Conservation (phyloP, 768 basidiomycete genomes). For the Leccinum fibrillosum region DNA sequence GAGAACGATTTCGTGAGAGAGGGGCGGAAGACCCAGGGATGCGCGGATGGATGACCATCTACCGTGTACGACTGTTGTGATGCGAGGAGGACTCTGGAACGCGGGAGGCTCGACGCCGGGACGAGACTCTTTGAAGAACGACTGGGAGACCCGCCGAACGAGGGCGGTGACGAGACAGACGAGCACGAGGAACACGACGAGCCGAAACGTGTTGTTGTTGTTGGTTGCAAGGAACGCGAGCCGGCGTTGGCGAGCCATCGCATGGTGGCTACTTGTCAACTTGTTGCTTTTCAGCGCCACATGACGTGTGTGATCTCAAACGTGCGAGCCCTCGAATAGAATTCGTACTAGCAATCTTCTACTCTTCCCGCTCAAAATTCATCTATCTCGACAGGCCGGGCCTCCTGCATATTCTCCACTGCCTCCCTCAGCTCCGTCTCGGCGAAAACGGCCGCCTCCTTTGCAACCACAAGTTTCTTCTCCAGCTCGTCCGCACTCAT, state of each 20-base stretch:
- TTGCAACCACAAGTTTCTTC: slow-evolving; percentile 66
- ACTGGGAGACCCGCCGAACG: slow-evolving; percentile 10
- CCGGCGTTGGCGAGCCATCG: slow-evolving; percentile 18
- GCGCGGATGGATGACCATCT: slow-evolving; percentile 32
- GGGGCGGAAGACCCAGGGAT: slow-evolving; percentile 29
- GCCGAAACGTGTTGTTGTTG: slow-evolving; percentile 15
- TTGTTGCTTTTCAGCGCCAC: not conserved
- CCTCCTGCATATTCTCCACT: slow-evolving; percentile 64
- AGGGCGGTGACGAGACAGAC: slow-evolving; percentile 23
- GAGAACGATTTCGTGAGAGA: slow-evolving; percentile 11
- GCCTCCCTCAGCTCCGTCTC: slow-evolving; percentile 73
- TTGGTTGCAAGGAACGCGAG: slow-evolving; percentile 9
- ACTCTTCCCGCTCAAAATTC: slow-evolving; percentile 22
- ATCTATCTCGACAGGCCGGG: slow-evolving; percentile 46
- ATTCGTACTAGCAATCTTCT: not conserved
- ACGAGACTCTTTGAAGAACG: not conserved
- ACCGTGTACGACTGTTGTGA: slow-evolving; percentile 19
- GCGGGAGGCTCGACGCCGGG: slow-evolving; percentile 6
- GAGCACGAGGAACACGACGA: slow-evolving; percentile 20
- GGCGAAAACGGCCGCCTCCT: slow-evolving; percentile 66
- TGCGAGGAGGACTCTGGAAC: not conserved
- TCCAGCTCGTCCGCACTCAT: slow-evolving; percentile 76
- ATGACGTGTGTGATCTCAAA: not conserved
- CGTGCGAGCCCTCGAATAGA: not conserved
- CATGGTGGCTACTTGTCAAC: slow-evolving; percentile 10